Base-by-base conservation (phyloP, 129 eudicot species). In the Lactuca sativa region DNA sequence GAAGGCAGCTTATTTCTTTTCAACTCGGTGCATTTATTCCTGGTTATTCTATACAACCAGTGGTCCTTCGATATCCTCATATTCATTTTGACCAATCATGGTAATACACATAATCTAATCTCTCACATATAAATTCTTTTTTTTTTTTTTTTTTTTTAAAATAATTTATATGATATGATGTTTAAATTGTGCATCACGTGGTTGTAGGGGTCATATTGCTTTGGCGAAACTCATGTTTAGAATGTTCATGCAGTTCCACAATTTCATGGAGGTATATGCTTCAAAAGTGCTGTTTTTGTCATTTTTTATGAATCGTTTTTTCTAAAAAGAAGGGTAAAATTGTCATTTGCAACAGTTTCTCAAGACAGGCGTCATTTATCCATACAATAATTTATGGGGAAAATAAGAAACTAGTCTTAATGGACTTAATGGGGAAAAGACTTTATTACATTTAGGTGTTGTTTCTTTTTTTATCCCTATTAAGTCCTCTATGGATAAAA, bases 61-160 rank as follows among this genome's bases (percentile, higher is more conserved):
- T 93, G 17, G 81, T 87, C 47, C 90, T 93, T 56, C 93, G 93
- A 30, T 93, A 93, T 80, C 99, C 95, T 25, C 82, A 89, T 85
- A 84, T 93, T 41, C 99, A 93, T 88, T 93, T 93, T 72, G 99
- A 93, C 74, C 99, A 93, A 66, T 93, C 99, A 59, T 93, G 99
- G 99, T 93, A 87, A 40, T 70, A 5, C 43, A 41, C 69, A 25
- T 25, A 1, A 1, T 6, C n/a, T 25, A 1, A 1, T 6, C n/a
- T 17, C 25, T 33, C 41, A 12, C 4, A 21, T 17, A 33, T 15
- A 51, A 40, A 43, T 64, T 38, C 37, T 16, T 56, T 62, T 40
- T 17, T 13, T 31, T 0, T 55, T 34, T 4, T 48, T 66, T 10
- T 60, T 65, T n/a, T 21, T 1, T 21, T 21, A 21, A 21, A 21